Conservation (phyloP, 1,284 basidiomycete genomes). For the Cryptococcus sp. region DNA sequence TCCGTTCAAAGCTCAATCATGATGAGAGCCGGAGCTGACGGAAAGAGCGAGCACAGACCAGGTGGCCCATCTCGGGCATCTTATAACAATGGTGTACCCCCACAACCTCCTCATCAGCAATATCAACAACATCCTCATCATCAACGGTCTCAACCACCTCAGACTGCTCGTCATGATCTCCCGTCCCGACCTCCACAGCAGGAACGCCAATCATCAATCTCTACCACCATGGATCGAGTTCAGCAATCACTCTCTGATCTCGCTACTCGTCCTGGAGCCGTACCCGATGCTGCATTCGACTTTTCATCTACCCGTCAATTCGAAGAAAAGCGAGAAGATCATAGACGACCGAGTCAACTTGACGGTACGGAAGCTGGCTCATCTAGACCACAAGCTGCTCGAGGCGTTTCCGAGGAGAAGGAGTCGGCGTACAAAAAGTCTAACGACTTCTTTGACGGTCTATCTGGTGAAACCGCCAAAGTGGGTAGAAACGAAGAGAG, state of each 20-base stretch:
- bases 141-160: not conserved
- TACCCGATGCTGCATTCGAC: constrained; percentile 44
- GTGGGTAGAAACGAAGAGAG: constrained; percentile 39
- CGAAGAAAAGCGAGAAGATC: constrained; percentile 30
- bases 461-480: constrained; percentile 27
- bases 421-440: constrained; percentile 33
- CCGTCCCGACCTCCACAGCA: constrained; percentile 7
- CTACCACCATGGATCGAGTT: constrained; percentile 37
- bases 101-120: not conserved
- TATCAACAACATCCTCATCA: not conserved
- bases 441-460: constrained; percentile 37
- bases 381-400: not conserved
- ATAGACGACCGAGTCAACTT: constrained; percentile 1
- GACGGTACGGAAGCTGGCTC: constrained; percentile 5
- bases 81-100: not conserved
- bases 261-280: constrained; percentile 19
- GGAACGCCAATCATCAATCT: constrained; percentile 16
- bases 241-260: constrained; percentile 39
- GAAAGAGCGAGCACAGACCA: not conserved
- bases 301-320: constrained; percentile 36
- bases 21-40: not conserved
- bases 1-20: not conserved
- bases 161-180: constrained; percentile 13
- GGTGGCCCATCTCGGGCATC: not conserved
- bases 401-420: constrained; percentile 5